Evolutionary conservation across 2,329 filamentous ascomycete genomes (phyloP), one percentile per base, ranked within the genome.

Genomic region (Dactylellina leptospora): DNA sequence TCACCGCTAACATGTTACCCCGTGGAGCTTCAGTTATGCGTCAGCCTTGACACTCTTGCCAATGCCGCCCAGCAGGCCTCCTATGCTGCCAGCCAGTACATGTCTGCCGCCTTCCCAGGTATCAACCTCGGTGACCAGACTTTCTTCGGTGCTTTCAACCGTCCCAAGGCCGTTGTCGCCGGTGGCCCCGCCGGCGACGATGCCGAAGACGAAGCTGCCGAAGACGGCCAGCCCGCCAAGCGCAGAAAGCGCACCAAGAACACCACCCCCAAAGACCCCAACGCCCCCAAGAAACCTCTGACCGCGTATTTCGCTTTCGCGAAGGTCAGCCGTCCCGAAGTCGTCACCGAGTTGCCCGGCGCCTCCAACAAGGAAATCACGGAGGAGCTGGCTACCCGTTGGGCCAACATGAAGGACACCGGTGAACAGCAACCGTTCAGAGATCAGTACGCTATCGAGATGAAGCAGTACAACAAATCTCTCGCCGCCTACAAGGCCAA

Each of bases 221-320:
- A 64, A 27, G 61, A 73, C 20, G 69, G 60, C 10, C 63, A 73
- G 44, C 60, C 69, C 16, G 45, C 61, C 45, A 73, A 73, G 60
- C 69, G 69, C 40, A 51, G 69, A 85, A 89, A 90, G 81, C 93
- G 95, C 85, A 93, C 93, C 84, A 87, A 88, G 73, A 88, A 87
- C 42, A 88, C 62, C 36, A 76, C 76, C 33, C 72, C 74, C 25
- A 76, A 90, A 78, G 93, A 97, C 80, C 93, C 93, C 76, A 96
- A 96, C 80, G 93, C 93, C 4, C 93, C 93, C 71, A 97, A 97
- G 86, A 88, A 93, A 54, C 93, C 93, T 6, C 81, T 97, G 78
- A 97, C 93, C 4, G 92, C 93, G 1, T 97, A 96, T 83, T 96
- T 97, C 84, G 83, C 97, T 73, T 97, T 92, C 83, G 92, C 96